Evolutionary conservation across 1,284 basidiomycete species (phyloP).

Genomic region (Trichosporon sp.): DNA sequence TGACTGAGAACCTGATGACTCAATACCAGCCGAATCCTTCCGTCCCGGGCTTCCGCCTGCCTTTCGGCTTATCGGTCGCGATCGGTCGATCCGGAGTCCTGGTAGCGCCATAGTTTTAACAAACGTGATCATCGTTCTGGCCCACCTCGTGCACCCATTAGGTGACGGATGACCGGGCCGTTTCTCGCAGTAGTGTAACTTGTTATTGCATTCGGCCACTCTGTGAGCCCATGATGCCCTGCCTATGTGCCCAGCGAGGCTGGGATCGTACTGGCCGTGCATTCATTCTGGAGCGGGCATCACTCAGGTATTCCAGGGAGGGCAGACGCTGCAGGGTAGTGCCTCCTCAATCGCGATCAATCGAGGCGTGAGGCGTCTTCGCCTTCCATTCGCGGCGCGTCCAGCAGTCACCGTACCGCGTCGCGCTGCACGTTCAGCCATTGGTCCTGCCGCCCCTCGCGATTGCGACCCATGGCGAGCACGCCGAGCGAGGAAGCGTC

Average conservation of each 20-base stretch:
- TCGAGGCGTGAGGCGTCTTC: neutral
- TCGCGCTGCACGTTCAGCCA: neutral
- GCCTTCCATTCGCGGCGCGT: too few species aligned
- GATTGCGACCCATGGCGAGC: neutral
- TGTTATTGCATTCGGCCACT: neutral
- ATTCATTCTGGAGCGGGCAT: neutral
- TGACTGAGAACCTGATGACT: neutral
- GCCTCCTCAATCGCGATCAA: neutral
- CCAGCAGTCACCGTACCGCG: neutral
- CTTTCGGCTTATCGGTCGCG: neutral
- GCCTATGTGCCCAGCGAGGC: too few species aligned
- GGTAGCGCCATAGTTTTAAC: neutral
- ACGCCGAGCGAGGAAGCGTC: too few species aligned
- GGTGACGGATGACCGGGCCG: neutral
- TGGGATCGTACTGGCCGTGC: neutral
- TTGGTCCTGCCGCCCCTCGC: neutral
- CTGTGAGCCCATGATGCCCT: too few species aligned
- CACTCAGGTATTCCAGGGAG: neutral
- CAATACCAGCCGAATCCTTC: neutral
- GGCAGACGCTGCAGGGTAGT: neutral
- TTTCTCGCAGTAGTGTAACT: neutral
- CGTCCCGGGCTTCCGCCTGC: neutral
- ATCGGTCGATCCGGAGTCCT: slow-evolving; percentile 1
- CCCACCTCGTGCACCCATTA: neutral
- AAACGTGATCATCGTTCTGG: neutral